These are phyloP conservation scores for Trebouxia sp. DNA, from an alignment of 139 green algal species.

Conservation along the genomic window DNA sequence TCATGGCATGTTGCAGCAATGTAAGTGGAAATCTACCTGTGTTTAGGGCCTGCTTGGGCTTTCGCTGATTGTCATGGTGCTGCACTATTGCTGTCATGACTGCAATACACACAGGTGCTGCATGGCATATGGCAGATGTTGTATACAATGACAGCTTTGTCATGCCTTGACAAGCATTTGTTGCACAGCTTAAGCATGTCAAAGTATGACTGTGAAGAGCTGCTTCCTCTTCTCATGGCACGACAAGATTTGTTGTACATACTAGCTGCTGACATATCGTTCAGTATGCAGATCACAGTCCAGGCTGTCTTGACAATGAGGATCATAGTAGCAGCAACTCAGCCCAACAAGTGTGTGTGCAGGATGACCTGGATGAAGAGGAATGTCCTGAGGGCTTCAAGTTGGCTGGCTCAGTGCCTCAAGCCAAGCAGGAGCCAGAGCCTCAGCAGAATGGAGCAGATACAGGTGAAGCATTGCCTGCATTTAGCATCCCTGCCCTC, in stretches of 20 bases:
- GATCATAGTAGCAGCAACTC: background rate
- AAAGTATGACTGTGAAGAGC: too few relatives aligned
- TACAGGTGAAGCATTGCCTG: background rate
- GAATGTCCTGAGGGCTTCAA: constrained; percentile 62
- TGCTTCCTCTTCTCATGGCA: too few relatives aligned
- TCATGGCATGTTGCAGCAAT: background rate
- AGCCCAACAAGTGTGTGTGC: background rate
- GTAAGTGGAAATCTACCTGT: background rate
- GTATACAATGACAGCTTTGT: too few relatives aligned
- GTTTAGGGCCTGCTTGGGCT: background rate
- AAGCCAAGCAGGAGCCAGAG: background rate
- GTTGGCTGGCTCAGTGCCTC: constrained; percentile 49
- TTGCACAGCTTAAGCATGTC: too few relatives aligned
- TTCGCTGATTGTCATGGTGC: too few relatives aligned
- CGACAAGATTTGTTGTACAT: too few relatives aligned
- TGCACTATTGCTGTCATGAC: background rate
- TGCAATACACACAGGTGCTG: background rate
- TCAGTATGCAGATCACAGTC: too few relatives aligned
- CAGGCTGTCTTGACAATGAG: background rate
- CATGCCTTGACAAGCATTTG: too few relatives aligned
- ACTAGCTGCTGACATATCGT: too few relatives aligned
- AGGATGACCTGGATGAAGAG: constrained; percentile 65
- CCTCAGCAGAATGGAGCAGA: background rate
- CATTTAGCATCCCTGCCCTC: background rate
- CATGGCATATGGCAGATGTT: too few relatives aligned